Evolutionary conservation across 495 filamentous ascomycete species (phyloP).

Genomic region (Symbiotaphrina buchneri): DNA sequence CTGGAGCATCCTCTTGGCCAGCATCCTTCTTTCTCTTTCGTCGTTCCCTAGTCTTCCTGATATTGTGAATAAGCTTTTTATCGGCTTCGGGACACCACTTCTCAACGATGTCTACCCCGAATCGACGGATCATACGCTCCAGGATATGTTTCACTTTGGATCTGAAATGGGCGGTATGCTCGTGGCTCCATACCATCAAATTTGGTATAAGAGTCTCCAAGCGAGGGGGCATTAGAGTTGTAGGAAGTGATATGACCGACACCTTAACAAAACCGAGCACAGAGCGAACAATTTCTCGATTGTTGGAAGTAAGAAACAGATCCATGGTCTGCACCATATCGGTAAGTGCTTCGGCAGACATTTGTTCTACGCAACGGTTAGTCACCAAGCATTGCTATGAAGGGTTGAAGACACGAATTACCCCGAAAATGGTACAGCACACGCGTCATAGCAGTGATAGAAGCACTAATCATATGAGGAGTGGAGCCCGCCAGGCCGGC

Average conservation of each 20-base stretch:
- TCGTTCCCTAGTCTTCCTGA: slow-evolving; percentile 78
- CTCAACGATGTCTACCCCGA: slow-evolving; percentile 62
- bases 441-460: slow-evolving; percentile 76
- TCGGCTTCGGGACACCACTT: slow-evolving; percentile 60
- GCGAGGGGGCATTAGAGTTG: slow-evolving; percentile 47
- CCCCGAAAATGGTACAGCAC: slow-evolving; percentile 68
- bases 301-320: slow-evolving; percentile 82
- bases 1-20: slow-evolving; percentile 13
- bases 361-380: slow-evolving; percentile 14
- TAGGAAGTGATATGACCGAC: slow-evolving; percentile 64
- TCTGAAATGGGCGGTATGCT: slow-evolving; percentile 89
- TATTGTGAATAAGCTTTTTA: slow-evolving; percentile 74
- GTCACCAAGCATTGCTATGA: not conserved
- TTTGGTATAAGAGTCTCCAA: slow-evolving; percentile 60
- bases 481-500: slow-evolving; percentile 79
- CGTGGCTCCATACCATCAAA: slow-evolving; percentile 86
- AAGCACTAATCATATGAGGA: slow-evolving; percentile 88
- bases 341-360: slow-evolving; percentile 28
- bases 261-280: slow-evolving; percentile 95
- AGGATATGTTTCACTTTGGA: slow-evolving; percentile 95
- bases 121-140: slow-evolving; percentile 76
- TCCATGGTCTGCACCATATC: slow-evolving; percentile 85
- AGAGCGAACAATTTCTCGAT: slow-evolving; percentile 83
- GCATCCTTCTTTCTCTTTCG: slow-evolving; percentile 68
- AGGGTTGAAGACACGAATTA: not conserved